Evolutionary conservation across 371 early-diverging fungal genomes (phyloP).

Genomic region (Batrachochytrium dendrobatidis): DNA sequence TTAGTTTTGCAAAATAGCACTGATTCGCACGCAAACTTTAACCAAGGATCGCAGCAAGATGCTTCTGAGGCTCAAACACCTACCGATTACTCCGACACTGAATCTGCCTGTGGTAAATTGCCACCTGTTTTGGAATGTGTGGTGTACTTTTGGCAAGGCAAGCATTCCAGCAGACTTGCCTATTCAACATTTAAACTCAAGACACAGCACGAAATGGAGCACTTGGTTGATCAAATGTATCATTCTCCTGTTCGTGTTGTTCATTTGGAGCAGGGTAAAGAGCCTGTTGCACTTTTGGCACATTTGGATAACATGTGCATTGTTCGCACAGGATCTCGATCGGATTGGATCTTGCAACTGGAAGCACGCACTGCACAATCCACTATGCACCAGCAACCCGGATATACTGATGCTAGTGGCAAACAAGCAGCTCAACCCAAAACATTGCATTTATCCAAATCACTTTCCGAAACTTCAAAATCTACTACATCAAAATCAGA

Average conservation of each 20-base stretch:
- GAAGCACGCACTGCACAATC: background rate
- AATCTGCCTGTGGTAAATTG: no score
- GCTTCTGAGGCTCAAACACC: no score
- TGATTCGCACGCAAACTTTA: no score
- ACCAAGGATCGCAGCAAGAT: no score
- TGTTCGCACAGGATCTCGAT: slow-evolving; percentile 6
- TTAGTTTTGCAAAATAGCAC: no score
- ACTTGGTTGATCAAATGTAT: slow-evolving; percentile 33
- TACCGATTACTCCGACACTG: no score
- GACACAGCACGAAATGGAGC: slow-evolving; percentile 36
- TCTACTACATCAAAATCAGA: background rate
- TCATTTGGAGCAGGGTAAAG: slow-evolving; percentile 31
- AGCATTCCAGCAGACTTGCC: slow-evolving; percentile 22
- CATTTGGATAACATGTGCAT: slow-evolving; percentile 33
- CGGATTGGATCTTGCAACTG: background rate
- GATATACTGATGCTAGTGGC: no score
- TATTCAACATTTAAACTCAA: slow-evolving; percentile 38
- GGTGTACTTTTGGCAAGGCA: slow-evolving; percentile 45
- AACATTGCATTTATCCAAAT: no score
- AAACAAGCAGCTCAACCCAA: background rate
- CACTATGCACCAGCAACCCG: background rate
- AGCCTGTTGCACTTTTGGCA: slow-evolving; percentile 37
- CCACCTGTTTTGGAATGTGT: slow-evolving; percentile 28
- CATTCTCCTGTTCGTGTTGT: slow-evolving; percentile 29
- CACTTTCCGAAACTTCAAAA: background rate